Percentiles rank a stretch among this genome's conserved stretches.
phyloP scores from a whole-genome alignment of 2,329 filamentous ascomycete genomes.

The Amauroascus verrucosus region DNA sequence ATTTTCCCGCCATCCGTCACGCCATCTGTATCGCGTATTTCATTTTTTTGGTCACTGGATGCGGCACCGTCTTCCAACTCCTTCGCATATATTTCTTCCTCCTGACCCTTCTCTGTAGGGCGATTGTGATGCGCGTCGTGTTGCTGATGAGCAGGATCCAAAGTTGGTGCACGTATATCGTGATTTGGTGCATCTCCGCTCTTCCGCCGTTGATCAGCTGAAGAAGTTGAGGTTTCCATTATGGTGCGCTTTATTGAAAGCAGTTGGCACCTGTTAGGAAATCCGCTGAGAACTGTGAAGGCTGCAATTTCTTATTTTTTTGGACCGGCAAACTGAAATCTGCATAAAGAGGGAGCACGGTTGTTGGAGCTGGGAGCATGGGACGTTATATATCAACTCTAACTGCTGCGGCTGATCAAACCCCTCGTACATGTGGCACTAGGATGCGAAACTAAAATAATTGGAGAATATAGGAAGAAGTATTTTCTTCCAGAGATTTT shows the following conservation, averaged over 20 bases:
- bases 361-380: neutral
- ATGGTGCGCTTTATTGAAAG: neutral
- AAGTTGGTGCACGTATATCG: neutral
- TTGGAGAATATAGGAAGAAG: neutral
- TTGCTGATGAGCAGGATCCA: conserved; percentile 13
- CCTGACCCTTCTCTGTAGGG: conserved; percentile 1
- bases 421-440: neutral
- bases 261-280: neutral
- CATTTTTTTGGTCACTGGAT: neutral
- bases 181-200: neutral
- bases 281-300: neutral
- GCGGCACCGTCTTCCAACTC: neutral
- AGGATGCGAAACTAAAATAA: neutral
- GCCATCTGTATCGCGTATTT: neutral
- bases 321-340: neutral
- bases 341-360: neutral
- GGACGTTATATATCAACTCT: neutral
- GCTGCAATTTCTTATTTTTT: neutral
- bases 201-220: neutral
- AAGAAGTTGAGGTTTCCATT: neutral
- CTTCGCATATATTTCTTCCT: conserved; percentile 4
- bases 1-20: neutral
- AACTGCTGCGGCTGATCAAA: neutral
- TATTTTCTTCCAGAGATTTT: neutral
- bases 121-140: conserved; percentile 8